A percentile compares a stretch with the other conserved stretches of the same genome.
Conservation (phyloP, 2,329 filamentous ascomycete species). For the Diplodia scrobiculata region DNA sequence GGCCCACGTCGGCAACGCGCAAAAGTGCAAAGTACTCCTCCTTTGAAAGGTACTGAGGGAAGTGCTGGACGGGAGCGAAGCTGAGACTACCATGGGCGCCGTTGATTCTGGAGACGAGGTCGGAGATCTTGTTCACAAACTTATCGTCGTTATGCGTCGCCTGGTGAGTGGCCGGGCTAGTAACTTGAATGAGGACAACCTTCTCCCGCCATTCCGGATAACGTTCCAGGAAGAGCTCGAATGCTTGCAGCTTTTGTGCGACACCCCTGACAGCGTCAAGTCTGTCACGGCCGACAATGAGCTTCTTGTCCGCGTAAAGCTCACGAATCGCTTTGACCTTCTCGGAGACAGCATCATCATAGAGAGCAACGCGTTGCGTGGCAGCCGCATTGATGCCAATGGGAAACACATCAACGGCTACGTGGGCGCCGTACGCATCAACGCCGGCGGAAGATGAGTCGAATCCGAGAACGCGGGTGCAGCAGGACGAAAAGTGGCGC, state of each 20-base stretch:
- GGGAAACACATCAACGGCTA: slow-evolving; percentile 89
- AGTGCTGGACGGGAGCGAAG: slow-evolving; percentile 90
- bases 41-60: slow-evolving; percentile 85
- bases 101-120: slow-evolving; percentile 88
- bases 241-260: slow-evolving; percentile 92
- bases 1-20: slow-evolving; percentile 81
- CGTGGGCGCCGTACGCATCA: slow-evolving; percentile 83
- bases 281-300: slow-evolving; percentile 93
- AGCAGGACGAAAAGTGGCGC: slow-evolving; percentile 91
- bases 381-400: slow-evolving; percentile 90
- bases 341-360: slow-evolving; percentile 67
- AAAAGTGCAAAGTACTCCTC: slow-evolving; percentile 96
- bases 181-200: slow-evolving; percentile 93
- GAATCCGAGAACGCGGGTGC: slow-evolving; percentile 86
- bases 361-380: slow-evolving; percentile 74
- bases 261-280: slow-evolving; percentile 90
- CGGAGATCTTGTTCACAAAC: slow-evolving; percentile 84
- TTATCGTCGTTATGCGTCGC: slow-evolving; percentile 77
- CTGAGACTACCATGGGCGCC: slow-evolving; percentile 84
- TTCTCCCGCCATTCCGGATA: slow-evolving; percentile 91
- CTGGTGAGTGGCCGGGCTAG: slow-evolving; percentile 79
- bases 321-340: slow-evolving; percentile 71
- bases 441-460: slow-evolving; percentile 82
- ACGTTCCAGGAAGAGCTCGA: slow-evolving; percentile 85
- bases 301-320: slow-evolving; percentile 84